These are phyloP conservation scores for Botrytis tulipae DNA, from an alignment of 2,329 filamentous ascomycete species.

Conservation along the genomic window DNA sequence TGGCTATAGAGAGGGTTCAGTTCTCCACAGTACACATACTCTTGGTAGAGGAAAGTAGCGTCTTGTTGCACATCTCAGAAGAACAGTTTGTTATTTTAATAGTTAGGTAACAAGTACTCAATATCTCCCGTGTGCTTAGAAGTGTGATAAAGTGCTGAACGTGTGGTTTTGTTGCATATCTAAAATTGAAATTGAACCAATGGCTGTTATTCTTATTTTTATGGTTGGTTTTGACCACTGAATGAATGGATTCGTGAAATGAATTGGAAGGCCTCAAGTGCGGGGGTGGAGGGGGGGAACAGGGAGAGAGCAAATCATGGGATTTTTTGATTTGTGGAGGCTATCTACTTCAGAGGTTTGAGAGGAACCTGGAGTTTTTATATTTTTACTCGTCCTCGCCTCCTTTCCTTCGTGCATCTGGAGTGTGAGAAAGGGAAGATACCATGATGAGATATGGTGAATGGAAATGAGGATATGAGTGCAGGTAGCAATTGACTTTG, in stretches of 20 bases:
- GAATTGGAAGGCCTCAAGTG: not conserved
- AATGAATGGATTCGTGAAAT: not conserved
- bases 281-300: not conserved
- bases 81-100: not conserved
- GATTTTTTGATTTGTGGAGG: not conserved
- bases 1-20: not conserved
- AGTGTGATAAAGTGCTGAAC: not conserved
- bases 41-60: not conserved
- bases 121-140: not conserved
- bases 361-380: not conserved
- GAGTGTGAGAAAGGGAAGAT: not conserved
- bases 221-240: accelerated
- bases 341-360: not conserved
- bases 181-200: not conserved
- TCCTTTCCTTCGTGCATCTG: accelerated
- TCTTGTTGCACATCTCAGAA: not conserved
- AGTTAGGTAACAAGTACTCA: not conserved
- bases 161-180: not conserved
- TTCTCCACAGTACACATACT: too few relatives aligned
- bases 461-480: not conserved
- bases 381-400: not conserved
- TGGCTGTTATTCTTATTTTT: not conserved
- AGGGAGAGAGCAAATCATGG: not conserved
- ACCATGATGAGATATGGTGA: not conserved
- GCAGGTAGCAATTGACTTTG: not conserved